Conservation (phyloP, 2,329 filamentous ascomycete species). For the Exophiala oligosperma region DNA sequence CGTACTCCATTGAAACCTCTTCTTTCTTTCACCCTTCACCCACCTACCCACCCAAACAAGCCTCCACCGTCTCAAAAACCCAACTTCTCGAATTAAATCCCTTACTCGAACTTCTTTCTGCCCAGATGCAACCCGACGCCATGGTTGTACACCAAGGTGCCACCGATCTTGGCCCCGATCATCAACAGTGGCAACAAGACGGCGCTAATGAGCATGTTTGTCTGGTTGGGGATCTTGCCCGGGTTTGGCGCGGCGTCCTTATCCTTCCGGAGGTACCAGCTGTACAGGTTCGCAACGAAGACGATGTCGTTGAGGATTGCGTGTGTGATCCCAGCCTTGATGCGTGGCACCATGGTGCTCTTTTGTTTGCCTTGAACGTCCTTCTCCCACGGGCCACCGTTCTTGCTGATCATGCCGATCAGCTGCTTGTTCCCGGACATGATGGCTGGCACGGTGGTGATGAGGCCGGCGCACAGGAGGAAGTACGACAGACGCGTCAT, state of each 20-base stretch:
- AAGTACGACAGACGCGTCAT: constrained; percentile 29
- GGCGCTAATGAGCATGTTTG: constrained; percentile 26
- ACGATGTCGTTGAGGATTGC: constrained; percentile 29
- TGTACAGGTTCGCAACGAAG: constrained; percentile 28
- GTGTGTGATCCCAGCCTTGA: constrained; percentile 30
- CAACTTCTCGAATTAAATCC: not conserved
- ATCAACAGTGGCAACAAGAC: constrained; percentile 24
- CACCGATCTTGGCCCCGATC: constrained; percentile 25
- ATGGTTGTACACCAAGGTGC: constrained; percentile 28
- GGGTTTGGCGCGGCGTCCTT: constrained; percentile 23
- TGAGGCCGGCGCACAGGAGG: constrained; percentile 27
- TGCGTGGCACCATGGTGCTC: constrained; percentile 29
- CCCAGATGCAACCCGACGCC: constrained; percentile 30
- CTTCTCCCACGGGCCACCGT: constrained; percentile 29
- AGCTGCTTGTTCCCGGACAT: constrained; percentile 31
- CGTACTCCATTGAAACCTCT: no score
- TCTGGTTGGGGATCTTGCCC: constrained; percentile 24
- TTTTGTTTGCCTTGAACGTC: constrained; percentile 28
- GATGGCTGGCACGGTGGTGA: constrained; percentile 30
- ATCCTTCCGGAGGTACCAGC: constrained; percentile 28
- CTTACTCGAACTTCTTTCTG: constrained; percentile 27
- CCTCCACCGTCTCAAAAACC: not conserved
- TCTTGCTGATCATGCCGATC: constrained; percentile 31
- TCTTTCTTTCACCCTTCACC: no score
- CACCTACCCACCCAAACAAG: not conserved